These are phyloP conservation scores for Pyrenula massariospora DNA, from an alignment of 495 filamentous ascomycete species.

Conservation along the genomic window DNA sequence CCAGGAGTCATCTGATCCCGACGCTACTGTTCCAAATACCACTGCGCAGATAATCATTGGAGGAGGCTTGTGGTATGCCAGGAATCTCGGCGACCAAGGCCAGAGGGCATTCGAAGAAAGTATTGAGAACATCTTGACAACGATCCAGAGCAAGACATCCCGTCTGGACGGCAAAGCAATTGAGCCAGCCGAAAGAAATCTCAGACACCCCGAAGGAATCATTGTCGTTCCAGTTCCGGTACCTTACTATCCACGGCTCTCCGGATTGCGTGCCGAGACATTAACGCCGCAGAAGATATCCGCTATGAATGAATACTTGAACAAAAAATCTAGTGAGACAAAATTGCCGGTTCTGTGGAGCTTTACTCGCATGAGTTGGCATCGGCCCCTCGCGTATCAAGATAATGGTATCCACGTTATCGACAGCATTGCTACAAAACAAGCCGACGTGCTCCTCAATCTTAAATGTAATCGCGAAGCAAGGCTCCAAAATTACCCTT, in stretches of 20 bases:
- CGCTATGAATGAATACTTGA: conserved; percentile 43
- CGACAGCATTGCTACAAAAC: conserved; percentile 29
- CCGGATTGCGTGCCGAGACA: conserved; percentile 24
- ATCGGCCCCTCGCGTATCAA: conserved; percentile 22
- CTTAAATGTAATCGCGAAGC: conserved; percentile 40
- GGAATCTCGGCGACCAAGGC: conserved; percentile 31
- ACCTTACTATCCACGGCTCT: conserved; percentile 38
- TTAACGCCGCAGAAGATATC: conserved; percentile 39
- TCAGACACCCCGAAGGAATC: conserved; percentile 20
- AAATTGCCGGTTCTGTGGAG: conserved; percentile 38
- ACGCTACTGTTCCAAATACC: conserved; percentile 6
- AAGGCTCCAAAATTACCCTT: conserved; percentile 26
- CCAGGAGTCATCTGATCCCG: conserved; percentile 3
- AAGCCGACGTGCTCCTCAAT: conserved; percentile 45
- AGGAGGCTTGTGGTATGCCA: conserved; percentile 44
- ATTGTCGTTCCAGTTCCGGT: conserved; percentile 43
- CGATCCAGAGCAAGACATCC: background rate
- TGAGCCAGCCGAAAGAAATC: background rate
- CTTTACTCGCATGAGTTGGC: conserved; percentile 31
- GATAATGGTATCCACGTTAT: conserved; percentile 41
- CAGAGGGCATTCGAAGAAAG: conserved; percentile 8
- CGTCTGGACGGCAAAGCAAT: background rate
- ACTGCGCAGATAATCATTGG: conserved; percentile 8
- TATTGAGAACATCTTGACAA: background rate
- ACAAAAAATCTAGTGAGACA: conserved; percentile 26